These are phyloP conservation scores for Pugionium dolabratum DNA, from an alignment of 345 rosid genomes.

Conservation along the genomic window DNA sequence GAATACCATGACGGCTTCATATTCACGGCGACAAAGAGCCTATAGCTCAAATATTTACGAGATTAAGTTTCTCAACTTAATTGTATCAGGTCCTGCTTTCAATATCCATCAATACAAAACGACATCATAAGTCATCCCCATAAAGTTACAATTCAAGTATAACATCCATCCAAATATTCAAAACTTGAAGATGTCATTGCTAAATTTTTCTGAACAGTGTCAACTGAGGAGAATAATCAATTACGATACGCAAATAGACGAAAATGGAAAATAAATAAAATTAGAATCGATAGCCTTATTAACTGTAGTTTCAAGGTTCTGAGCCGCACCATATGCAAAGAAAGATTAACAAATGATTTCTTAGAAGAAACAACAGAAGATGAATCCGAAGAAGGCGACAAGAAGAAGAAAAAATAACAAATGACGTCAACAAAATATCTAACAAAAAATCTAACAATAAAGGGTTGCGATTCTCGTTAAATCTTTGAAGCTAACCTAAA, in stretches of 20 bases:
- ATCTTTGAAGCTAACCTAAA: too few relatives aligned
- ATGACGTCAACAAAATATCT: too few relatives aligned
- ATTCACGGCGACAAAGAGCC: slow-evolving; percentile 90
- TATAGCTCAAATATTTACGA: slow-evolving; percentile 39
- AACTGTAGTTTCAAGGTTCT: slow-evolving; percentile 84
- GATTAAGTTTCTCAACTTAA: too few relatives aligned
- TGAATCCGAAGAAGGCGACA: too few relatives aligned
- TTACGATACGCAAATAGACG: background rate
- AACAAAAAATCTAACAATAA: too few relatives aligned
- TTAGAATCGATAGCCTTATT: slow-evolving; percentile 48
- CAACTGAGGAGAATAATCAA: background rate
- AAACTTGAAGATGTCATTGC: background rate
- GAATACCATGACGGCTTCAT: slow-evolving; percentile 76
- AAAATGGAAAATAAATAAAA: background rate
- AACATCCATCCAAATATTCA: background rate
- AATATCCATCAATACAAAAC: slow-evolving; percentile 4
- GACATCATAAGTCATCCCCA: background rate
- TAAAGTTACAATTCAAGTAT: background rate
- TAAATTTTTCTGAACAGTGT: background rate
- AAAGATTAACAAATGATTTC: slow-evolving; percentile 52
- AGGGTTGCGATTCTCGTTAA: too few relatives aligned
- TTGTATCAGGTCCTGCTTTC: background rate
- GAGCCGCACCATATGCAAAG: slow-evolving; percentile 92
- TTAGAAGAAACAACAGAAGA: too few relatives aligned
- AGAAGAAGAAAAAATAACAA: too few relatives aligned